These are phyloP conservation scores for Aquilaria agallochum DNA, from an alignment of 441 rosid species.

Conservation along the genomic window DNA sequence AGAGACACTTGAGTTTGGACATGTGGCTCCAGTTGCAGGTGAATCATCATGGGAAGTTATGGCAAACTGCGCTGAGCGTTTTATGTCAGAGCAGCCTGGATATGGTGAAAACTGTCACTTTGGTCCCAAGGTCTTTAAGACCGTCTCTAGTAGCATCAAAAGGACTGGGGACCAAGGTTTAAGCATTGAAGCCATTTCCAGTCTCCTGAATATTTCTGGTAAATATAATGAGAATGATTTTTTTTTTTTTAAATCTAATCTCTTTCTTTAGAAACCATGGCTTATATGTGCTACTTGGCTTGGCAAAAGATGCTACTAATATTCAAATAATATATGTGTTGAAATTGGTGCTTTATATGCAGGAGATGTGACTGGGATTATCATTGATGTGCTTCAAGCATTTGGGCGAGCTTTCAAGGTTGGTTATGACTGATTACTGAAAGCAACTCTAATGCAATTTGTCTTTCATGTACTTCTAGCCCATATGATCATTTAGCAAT, in stretches of 20 bases:
- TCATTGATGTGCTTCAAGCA: constrained; percentile 73
- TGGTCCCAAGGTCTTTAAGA: constrained; percentile 50
- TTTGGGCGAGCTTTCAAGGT: constrained; percentile 90
- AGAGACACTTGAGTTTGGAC: constrained; percentile 36
- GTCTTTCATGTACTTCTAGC: constrained; percentile 1
- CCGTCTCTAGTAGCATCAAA: constrained; percentile 55
- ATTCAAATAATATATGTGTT: background rate
- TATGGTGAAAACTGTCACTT: constrained; percentile 25
- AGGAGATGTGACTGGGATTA: constrained; percentile 46
- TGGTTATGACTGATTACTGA: constrained; percentile 22
- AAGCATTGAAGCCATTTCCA: constrained; percentile 58
- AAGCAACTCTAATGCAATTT: background rate
- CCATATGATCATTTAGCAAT: background rate
- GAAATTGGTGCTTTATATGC: constrained; percentile 22
- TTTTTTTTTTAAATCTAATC: no score
- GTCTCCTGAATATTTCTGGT: constrained; percentile 43
- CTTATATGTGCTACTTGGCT: constrained; percentile 1
- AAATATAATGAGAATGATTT: constrained; percentile 2
- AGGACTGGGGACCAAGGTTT: constrained; percentile 96
- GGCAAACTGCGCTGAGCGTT: constrained; percentile 48
- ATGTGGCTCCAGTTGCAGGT: constrained; percentile 31
- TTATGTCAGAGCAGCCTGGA: constrained; percentile 37
- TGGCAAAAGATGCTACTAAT: background rate
- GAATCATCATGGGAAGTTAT: constrained; percentile 79
- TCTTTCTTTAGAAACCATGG: background rate